Conservation (phyloP, 2,329 filamentous ascomycete species). For the Cercospora berteroae region DNA sequence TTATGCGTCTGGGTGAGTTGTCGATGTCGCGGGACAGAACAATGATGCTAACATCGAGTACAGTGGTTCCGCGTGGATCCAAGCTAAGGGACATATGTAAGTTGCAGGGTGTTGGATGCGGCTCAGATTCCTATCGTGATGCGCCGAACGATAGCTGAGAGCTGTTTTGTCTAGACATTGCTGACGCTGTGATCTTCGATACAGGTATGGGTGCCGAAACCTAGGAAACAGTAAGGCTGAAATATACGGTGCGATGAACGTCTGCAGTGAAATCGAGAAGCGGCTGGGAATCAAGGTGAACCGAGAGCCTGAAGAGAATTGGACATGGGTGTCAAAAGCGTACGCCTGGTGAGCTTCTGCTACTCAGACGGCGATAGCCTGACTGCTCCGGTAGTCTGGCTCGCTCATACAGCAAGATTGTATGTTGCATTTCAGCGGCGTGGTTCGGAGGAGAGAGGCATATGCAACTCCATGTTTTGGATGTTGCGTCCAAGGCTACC, state of each 20-base stretch:
- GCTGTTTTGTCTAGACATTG: not conserved
- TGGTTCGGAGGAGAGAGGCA: not conserved
- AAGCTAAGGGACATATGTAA: slow-evolving; percentile 26
- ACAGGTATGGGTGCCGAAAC: slow-evolving; percentile 23
- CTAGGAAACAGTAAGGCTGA: slow-evolving; percentile 23
- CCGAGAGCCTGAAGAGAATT: slow-evolving; percentile 21
- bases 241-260: slow-evolving; percentile 22
- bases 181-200: not conserved
- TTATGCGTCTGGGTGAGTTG: slow-evolving; percentile 22
- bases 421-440: not conserved
- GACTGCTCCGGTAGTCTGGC: not conserved
- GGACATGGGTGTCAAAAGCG: slow-evolving; percentile 21
- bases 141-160: not conserved
- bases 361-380: not conserved
- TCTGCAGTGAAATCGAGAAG: slow-evolving; percentile 23
- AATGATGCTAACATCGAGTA: not conserved
- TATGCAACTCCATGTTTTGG: not conserved
- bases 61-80: slow-evolving; percentile 19
- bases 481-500: not conserved
- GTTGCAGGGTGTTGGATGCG: not conserved
- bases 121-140: not conserved
- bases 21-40: not conserved
- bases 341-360: slow-evolving; percentile 18
- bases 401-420: not conserved
- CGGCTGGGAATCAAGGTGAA: slow-evolving; percentile 15